Conservation (phyloP, 2,329 filamentous ascomycete genomes). For the Penicillium hordei region DNA sequence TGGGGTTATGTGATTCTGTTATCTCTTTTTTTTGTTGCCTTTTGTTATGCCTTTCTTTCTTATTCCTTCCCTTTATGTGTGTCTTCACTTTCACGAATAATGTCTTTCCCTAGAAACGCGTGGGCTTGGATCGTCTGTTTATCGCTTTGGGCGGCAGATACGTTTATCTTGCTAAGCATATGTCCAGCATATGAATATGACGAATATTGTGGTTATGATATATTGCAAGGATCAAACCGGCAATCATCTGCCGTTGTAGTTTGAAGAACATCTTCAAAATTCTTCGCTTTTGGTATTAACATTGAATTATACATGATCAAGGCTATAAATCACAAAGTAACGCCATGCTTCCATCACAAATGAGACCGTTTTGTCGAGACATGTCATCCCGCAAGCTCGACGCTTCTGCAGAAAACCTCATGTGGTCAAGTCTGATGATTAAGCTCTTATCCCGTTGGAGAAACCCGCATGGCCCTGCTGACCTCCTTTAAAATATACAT, state of each 20-base stretch:
- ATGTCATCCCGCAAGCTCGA: not conserved
- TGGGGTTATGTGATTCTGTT: not conserved
- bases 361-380: no score
- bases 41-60: constrained; percentile 1
- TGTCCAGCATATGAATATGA: not conserved
- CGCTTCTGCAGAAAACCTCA: not conserved
- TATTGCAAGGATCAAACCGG: not conserved
- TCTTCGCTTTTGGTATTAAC: no score
- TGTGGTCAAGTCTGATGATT: not conserved
- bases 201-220: not conserved
- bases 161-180: not conserved
- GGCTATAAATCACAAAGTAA: not conserved
- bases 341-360: not conserved
- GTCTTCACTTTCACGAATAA: constrained; percentile 6
- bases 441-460: not conserved
- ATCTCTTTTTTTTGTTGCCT: constrained; percentile 7
- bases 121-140: constrained; percentile 3
- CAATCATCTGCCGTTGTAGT: not conserved
- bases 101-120: constrained; percentile 9
- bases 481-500: not conserved
- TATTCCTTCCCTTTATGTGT: not conserved
- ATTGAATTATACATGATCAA: not conserved
- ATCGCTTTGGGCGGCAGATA: not conserved
- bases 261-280: not conserved
- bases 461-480: not conserved